Evolutionary conservation across 2,329 filamentous ascomycete genomes (phyloP), one percentile per base, ranked within the genome.

Genomic region (Peltaster fructicola): DNA sequence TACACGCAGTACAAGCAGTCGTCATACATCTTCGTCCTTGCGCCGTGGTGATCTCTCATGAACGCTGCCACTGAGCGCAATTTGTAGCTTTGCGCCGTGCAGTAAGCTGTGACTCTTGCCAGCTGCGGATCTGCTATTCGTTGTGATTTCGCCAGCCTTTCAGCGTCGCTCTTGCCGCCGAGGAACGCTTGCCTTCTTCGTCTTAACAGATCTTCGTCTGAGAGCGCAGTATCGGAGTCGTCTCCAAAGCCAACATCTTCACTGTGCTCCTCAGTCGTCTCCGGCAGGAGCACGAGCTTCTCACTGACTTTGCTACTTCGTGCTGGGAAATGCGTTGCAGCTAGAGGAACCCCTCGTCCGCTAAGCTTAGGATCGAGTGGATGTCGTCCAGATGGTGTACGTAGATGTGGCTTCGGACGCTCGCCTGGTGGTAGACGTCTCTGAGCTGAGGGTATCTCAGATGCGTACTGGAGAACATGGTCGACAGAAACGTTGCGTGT

Each of bases 1-100:
- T 98, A 98, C 23, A 92, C 85, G 14, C 75, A 80, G 47, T 98
- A 98, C 13, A 98, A 59, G 45, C 88, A 98, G 51, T 98, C 88
- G 50, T 98, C 88, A 52, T 98, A 98, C 4, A 95, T 63, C 53
- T 98, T 98, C 8, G 85, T 91, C 53, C 82, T 76, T 1, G 84
- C 85, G 15, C 77, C 73, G 53, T 98, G 88, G 42, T 74, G 75
- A 35, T 79, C 78, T 39, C 78, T 75, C 32, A 93, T 61, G 47
- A 98, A 98, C 16, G 79, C 70, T 8, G 84, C 81, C n/a, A 82
- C 81, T 14, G 73, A 68, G 40, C 77, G 75, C 55, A 91, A 71
- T 54, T 85, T 91, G 56, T 84, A 95, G 6, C 77, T 79, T 50
- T 93, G 80, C 1, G 88, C 85, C 0, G 82, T 95, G 51, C 85